Base-by-base conservation (phyloP, 768 basidiomycete species). In the Serpula lacrymans region DNA sequence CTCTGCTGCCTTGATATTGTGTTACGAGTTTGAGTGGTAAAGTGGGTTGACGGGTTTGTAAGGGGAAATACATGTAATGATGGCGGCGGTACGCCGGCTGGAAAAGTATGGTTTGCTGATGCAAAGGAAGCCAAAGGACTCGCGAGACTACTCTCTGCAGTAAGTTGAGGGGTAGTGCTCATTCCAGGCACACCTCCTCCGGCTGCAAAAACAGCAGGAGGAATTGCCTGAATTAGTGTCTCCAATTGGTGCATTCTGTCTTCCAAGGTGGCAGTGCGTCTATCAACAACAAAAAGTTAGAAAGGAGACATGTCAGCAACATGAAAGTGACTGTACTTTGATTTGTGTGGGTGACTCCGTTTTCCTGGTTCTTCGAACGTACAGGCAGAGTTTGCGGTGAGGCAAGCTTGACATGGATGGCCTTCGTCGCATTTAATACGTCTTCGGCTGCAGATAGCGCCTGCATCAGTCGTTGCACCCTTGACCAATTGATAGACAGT, bases 361-460 rank as follows among this genome's bases (percentile, higher is more conserved):
- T 91, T 91, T 3, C 87, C 86, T 3, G 86, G 84, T 61, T 90
- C 88, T 60, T 90, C 88, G 53, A 90, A 90, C 0, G 88, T 90
- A 49, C 88, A 91, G 6, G 84, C 67, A 2, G 88, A 88, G 53
- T 75, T 84, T 9, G 88, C 84, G 5, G 83, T 82, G n/a, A 89
- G 62, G 60, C 88, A 91, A 10, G 88, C 86, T 63, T 90, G 86
- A 60, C 88, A 91, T 24, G 88, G 88, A 55, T 89, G 87, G 0
- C 88, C 88, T 58, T 91, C 88, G 51, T 91, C 88, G 55, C 88
- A 91, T 53, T 87, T 88, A 58, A 91, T 91, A 54, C 88, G 70
- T 52, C 88, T 72, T 39, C 88, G 84, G 14, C 88, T 90, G 50
- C 5, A 48, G 34, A 20, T 6, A 36, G 23, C 2, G 16, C 34